Evolutionary conservation across 805 yeast species (phyloP).

Genomic region (Myxozyma monticola): DNA sequence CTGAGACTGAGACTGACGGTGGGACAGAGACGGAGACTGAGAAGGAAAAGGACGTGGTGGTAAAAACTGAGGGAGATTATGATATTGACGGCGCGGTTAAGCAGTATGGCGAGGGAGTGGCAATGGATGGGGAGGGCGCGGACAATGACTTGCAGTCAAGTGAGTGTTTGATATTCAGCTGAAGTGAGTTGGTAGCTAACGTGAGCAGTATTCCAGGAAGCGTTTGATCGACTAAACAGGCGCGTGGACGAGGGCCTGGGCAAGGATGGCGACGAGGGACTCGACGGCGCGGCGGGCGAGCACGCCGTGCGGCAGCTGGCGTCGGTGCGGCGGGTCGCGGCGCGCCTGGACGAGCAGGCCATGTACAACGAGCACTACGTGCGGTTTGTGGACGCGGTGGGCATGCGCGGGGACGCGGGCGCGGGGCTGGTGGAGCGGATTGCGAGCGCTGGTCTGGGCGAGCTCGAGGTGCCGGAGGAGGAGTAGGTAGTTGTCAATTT

Average conservation of each 20-base stretch:
- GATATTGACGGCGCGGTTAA: slow-evolving; percentile 12
- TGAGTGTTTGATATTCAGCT: too few species aligned
- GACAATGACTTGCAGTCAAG: too few species aligned
- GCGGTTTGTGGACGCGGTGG: slow-evolving; percentile 10
- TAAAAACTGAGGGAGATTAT: too few species aligned
- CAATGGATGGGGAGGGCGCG: neutral
- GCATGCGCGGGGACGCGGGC: slow-evolving; percentile 5
- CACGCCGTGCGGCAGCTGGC: too few species aligned
- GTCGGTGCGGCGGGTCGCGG: slow-evolving; percentile 8
- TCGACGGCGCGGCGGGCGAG: too few species aligned
- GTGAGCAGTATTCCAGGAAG: too few species aligned
- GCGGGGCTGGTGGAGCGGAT: slow-evolving; percentile 1
- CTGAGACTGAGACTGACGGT: neutral
- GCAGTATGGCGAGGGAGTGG: slow-evolving; percentile 4
- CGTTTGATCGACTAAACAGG: too few species aligned
- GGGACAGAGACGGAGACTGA: slow-evolving; percentile 2
- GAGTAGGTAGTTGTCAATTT: too few species aligned
- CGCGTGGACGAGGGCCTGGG: too few species aligned
- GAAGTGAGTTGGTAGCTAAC: too few species aligned
- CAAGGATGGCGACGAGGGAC: too few species aligned
- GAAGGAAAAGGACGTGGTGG: too few species aligned
- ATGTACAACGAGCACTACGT: slow-evolving; percentile 14
- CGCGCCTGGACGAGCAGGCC: slow-evolving; percentile 14
- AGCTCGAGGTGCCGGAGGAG: neutral
- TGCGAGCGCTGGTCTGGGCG: slow-evolving; percentile 1